phyloP scores from a whole-genome alignment of 331 rosid species.

The Arachis monticola region DNA sequence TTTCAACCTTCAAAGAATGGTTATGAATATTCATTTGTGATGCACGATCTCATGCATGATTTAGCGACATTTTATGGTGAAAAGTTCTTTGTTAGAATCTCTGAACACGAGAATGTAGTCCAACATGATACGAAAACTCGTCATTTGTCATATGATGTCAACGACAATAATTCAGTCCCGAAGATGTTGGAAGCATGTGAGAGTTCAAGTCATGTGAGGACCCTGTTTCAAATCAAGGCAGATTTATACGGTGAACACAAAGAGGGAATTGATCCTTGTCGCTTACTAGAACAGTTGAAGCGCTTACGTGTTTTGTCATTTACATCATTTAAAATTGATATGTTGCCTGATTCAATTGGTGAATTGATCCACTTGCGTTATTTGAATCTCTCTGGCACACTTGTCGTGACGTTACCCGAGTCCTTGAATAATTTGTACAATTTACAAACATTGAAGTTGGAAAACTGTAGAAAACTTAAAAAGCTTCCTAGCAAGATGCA shows the following conservation, averaged over 20 bases:
- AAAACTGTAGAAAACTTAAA: too few species aligned
- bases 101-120: background rate
- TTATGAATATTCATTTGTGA: background rate
- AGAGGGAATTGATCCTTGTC: background rate
- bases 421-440: too few species aligned
- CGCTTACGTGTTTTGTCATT: background rate
- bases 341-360: background rate
- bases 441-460: too few species aligned
- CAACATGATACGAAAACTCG: background rate
- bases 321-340: background rate
- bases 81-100: background rate
- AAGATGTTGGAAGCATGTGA: background rate
- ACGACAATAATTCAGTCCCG: background rate
- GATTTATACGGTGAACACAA: accelerated
- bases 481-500: too few species aligned
- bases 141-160: background rate
- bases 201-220: background rate
- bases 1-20: background rate
- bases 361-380: background rate
- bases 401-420: too few species aligned
- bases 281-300: background rate
- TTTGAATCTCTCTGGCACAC: background rate
- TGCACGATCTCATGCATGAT: background rate
- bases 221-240: background rate
- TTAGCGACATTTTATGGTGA: background rate